Evolutionary conservation across 441 rosid species (phyloP), one percentile per base, ranked within the genome.

Genomic region (Pelargonium cotyledonis): DNA sequence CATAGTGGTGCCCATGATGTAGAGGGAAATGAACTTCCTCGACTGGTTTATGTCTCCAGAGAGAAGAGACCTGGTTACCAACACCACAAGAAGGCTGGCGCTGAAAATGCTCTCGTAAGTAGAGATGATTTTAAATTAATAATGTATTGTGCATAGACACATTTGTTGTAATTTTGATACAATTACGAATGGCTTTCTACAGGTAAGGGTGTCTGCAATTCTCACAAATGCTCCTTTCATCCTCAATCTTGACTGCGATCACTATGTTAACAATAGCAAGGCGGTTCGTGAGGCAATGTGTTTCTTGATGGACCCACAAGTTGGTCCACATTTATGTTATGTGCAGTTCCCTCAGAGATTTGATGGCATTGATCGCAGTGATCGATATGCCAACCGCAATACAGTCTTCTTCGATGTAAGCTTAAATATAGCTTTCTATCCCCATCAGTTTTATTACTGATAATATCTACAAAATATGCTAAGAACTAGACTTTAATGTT

Each of bases 341-440:
- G 99, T 94, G 78, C 97, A 94, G 53, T 91, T 94, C 72, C 99
- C 99, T 68, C 97, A 89, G 78, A 89, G 97, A 76, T 94, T 91
- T 12, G 99, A 91, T 57, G 99, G 97, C 62, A 94, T 94, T 72
- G 96, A 91, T 78, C 81, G 74, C 10, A 86, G 86, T 47, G 97
- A 94, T 86, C 81, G 97, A 70, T 91, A 91, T 83, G 89, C 99
- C 35, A 94, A 90, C 65, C 88, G 96, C 6, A 91, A 91, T 67
- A 95, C 89, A 57, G 99, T 94, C 2, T 94, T 94, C 80, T 94
- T 94, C 62, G 97, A 90, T 78, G 99, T 89, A 87, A 49, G 97
- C 80, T 68, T 47, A 29, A 2, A 46, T 65, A 6, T 38, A 14
- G 14, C 43, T 29, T 38, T 26, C 38, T 63, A 3, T 5, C 71